These are phyloP conservation scores for Dorcoceras hygrometricum DNA, from an alignment of 257 asterid species.

Conservation along the genomic window DNA sequence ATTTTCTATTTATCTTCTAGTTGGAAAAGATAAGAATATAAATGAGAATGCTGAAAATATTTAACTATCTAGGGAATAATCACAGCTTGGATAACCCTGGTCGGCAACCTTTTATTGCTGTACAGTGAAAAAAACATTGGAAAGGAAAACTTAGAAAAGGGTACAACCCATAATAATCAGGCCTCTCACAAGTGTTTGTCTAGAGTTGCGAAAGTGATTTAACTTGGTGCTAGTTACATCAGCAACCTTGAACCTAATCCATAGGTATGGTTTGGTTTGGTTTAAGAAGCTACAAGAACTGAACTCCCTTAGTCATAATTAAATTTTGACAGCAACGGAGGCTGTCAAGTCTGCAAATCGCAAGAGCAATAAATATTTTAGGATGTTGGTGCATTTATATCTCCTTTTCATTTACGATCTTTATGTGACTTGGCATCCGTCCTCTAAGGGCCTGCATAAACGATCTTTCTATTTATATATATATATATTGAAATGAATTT, in stretches of 20 bases:
- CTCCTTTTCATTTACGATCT: slow-evolving; percentile 1
- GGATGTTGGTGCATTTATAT: slow-evolving; percentile 1
- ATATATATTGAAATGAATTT: slow-evolving; percentile 6
- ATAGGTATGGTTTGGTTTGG: not conserved
- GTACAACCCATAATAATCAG: not conserved
- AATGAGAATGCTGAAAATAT: not conserved
- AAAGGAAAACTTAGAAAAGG: slow-evolving; percentile 5
- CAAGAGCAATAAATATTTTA: not conserved
- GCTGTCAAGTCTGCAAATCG: not conserved
- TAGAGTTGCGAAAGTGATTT: not conserved
- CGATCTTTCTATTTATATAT: not conserved
- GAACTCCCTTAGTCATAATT: not conserved
- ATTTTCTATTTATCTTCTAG: not conserved
- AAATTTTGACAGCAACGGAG: not conserved
- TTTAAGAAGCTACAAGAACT: slow-evolving; percentile 2
- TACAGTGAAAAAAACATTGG: not conserved
- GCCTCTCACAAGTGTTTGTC: not conserved
- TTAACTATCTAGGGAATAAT: slow-evolving; percentile 1
- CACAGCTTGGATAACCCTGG: slow-evolving; percentile 15
- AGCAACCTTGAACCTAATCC: not conserved
- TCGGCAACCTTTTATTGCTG: slow-evolving; percentile 8
- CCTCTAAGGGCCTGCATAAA: slow-evolving; percentile 5
- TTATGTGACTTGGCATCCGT: not conserved
- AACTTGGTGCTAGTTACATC: not conserved
- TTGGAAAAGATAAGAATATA: slow-evolving; percentile 15